Percentiles rank a stretch among this genome's conserved stretches.
phyloP scores from a whole-genome alignment of 176 grass and related monocot species.

The Tillandsia fasciculata region DNA sequence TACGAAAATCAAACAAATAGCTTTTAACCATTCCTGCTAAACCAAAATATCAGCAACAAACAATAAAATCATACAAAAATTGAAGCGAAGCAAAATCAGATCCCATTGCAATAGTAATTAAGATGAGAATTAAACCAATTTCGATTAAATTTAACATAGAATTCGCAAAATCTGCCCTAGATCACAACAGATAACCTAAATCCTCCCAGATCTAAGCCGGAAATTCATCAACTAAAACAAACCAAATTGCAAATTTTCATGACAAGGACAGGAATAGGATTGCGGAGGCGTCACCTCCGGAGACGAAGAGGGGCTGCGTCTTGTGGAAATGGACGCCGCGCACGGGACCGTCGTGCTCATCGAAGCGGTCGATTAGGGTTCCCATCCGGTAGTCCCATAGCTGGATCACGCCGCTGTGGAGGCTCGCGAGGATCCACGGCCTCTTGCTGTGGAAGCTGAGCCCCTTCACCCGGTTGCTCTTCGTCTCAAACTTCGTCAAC shows the following conservation, averaged over 20 bases:
- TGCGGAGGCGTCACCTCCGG: slow-evolving; percentile 12
- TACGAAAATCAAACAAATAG: no score
- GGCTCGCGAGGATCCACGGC: slow-evolving; percentile 26
- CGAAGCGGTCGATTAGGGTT: slow-evolving; percentile 26
- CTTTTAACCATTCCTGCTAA: no score
- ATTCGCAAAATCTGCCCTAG: no score
- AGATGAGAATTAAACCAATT: no score
- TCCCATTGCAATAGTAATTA: no score
- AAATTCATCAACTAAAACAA: background rate
- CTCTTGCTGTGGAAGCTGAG: slow-evolving; percentile 28
- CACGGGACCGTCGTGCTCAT: slow-evolving; percentile 25
- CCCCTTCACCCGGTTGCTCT: slow-evolving; percentile 32
- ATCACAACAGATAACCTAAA: no score
- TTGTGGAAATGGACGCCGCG: slow-evolving; percentile 28
- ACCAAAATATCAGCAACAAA: no score
- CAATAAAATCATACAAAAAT: no score
- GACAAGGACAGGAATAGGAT: background rate
- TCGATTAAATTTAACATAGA: no score
- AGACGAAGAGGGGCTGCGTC: slow-evolving; percentile 24
- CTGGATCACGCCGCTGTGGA: slow-evolving; percentile 30
- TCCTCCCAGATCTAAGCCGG: no score
- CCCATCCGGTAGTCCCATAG: slow-evolving; percentile 33
- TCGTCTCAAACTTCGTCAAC: slow-evolving; percentile 31
- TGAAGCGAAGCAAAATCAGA: no score
- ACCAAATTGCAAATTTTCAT: background rate